These are phyloP conservation scores for Termitomyces sp. DNA, from an alignment of 768 basidiomycete genomes.

Conservation along the genomic window DNA sequence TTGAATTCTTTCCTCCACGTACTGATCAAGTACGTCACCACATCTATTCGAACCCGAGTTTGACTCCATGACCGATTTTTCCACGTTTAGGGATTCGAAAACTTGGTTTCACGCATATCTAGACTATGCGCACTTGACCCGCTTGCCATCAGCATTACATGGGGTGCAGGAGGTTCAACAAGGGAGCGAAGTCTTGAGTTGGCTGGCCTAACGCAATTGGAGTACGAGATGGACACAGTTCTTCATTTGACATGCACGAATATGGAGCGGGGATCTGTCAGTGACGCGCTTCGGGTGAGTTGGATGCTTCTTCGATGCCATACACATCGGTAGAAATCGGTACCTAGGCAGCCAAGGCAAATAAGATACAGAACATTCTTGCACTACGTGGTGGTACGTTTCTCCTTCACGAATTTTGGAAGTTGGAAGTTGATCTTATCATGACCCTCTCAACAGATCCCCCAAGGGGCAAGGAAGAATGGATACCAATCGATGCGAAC, in stretches of 20 bases:
- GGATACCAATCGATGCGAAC: constrained; percentile 78
- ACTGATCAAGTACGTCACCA: constrained; percentile 66
- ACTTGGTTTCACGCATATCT: constrained; percentile 82
- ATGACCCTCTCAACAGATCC: constrained; percentile 53
- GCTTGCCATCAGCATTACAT: constrained; percentile 87
- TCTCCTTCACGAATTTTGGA: background rate
- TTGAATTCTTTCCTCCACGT: constrained; percentile 96
- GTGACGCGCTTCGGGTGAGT: constrained; percentile 75
- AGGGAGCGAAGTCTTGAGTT: constrained; percentile 85
- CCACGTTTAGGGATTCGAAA: constrained; percentile 72
- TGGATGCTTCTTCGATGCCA: background rate
- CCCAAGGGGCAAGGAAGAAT: constrained; percentile 89
- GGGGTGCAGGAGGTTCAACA: constrained; percentile 96
- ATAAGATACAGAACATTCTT: constrained; percentile 84
- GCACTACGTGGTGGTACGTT: constrained; percentile 84
- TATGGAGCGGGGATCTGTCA: constrained; percentile 85
- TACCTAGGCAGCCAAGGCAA: constrained; percentile 64
- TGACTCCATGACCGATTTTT: background rate
- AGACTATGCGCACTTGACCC: constrained; percentile 74
- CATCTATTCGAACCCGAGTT: background rate
- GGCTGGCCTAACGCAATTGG: constrained; percentile 67
- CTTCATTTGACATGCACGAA: constrained; percentile 97
- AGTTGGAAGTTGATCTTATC: background rate
- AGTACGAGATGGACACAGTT: constrained; percentile 78
- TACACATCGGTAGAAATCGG: constrained; percentile 2